Percentiles rank a stretch among this genome's conserved stretches.
Evolutionary conservation across 106 monocot species (phyloP).

Genomic region (Cymbidium sinense): DNA sequence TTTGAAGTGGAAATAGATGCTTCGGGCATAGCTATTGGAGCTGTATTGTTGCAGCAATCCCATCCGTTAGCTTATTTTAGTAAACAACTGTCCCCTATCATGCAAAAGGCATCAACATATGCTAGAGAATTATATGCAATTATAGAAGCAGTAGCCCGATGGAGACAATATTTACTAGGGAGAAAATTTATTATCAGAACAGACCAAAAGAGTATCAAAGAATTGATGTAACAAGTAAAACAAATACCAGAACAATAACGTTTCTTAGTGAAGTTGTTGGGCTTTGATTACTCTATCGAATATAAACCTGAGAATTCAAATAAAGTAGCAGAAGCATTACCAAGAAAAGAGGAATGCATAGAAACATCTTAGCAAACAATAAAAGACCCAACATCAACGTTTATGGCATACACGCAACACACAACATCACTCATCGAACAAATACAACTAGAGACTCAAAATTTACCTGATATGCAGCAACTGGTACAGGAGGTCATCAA

Average conservation of each 20-base stretch:
- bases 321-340: slow-evolving; percentile 4
- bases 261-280: background rate
- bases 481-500: background rate
- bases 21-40: no score
- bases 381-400: no score
- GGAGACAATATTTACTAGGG: slow-evolving; percentile 5
- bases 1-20: no score
- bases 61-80: background rate
- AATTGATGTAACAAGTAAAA: background rate
- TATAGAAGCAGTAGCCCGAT: background rate
- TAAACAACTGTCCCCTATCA: no score
- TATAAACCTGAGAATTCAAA: background rate
- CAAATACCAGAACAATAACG: background rate
- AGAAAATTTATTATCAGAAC: background rate
- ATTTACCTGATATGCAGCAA: background rate
- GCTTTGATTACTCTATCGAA: background rate
- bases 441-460: background rate
- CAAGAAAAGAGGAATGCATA: background rate
- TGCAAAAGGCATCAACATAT: background rate
- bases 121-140: background rate
- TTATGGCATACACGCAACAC: background rate
- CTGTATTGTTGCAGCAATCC: no score
- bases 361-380: no score
- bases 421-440: background rate
- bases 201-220: slow-evolving; percentile 4